Percentiles rank a stretch among this genome's conserved stretches.
Evolutionary conservation across 805 yeast species (phyloP).

Genomic region (Jamesozyma rosinii): DNA sequence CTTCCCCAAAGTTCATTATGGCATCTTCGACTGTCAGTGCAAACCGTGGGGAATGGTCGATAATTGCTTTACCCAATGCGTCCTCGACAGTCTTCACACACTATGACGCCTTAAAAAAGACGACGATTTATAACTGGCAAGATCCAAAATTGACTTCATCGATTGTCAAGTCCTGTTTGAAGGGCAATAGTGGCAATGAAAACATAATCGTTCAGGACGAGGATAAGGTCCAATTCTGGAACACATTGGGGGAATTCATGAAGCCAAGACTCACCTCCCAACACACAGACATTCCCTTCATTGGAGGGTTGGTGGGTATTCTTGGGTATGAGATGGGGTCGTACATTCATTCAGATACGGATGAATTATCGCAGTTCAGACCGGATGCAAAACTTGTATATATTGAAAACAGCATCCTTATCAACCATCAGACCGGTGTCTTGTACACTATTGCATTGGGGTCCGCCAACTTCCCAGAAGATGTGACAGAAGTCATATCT

Average conservation of each 20-base stretch:
- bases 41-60: constrained; percentile 65
- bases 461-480: constrained; percentile 29
- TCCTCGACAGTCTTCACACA: constrained; percentile 45
- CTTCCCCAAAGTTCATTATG: constrained; percentile 39
- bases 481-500: background rate
- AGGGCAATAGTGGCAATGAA: background rate
- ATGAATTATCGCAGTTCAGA: constrained; percentile 15
- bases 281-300: constrained; percentile 52
- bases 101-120: constrained; percentile 40
- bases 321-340: constrained; percentile 84
- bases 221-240: constrained; percentile 24
- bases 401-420: constrained; percentile 53
- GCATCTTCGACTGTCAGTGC: constrained; percentile 53
- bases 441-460: constrained; percentile 46
- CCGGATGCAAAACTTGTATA: constrained; percentile 74
- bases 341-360: constrained; percentile 21
- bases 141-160: constrained; percentile 12
- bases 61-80: constrained; percentile 60
- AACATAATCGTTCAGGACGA: constrained; percentile 12
- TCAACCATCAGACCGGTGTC: constrained; percentile 39
- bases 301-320: constrained; percentile 86
- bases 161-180: background rate
- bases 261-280: constrained; percentile 10
- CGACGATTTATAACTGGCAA: constrained; percentile 26
- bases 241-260: constrained; percentile 23